Evolutionary conservation across 2,329 filamentous ascomycete genomes (phyloP).

Genomic region (Aphanocladium album): DNA sequence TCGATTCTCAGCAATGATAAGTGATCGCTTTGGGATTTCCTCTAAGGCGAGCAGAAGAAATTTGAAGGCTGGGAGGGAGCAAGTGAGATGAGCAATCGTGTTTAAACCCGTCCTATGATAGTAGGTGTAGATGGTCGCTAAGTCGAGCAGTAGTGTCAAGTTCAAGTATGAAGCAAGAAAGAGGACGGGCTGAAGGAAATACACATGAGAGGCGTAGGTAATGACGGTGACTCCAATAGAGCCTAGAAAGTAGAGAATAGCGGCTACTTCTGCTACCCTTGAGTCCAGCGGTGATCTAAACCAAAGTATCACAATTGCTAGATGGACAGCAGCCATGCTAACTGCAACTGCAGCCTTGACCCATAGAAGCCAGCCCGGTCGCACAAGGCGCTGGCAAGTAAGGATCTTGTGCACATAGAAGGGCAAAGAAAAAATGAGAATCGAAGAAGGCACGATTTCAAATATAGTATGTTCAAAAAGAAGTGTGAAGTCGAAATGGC

Average conservation of each 20-base stretch:
- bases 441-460: not conserved
- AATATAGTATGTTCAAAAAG: not conserved
- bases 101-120: slow-evolving; percentile 24
- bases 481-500: not conserved
- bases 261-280: slow-evolving; percentile 23
- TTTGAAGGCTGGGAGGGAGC: slow-evolving; percentile 23
- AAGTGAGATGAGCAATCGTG: slow-evolving; percentile 23
- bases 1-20: not conserved
- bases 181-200: slow-evolving; percentile 26
- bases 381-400: not conserved
- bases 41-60: slow-evolving; percentile 25
- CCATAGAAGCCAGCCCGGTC: slow-evolving; percentile 17
- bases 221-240: slow-evolving; percentile 22
- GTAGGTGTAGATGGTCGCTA: slow-evolving; percentile 27
- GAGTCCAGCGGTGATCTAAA: slow-evolving; percentile 15
- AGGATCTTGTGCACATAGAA: slow-evolving; percentile 7
- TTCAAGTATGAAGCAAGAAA: slow-evolving; percentile 29
- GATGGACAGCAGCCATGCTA: slow-evolving; percentile 13
- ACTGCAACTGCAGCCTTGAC: slow-evolving; percentile 15
- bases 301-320: slow-evolving; percentile 24
- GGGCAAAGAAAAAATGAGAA: not conserved
- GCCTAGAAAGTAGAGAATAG: slow-evolving; percentile 23
- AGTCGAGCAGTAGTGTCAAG: slow-evolving; percentile 28
- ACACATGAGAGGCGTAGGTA: slow-evolving; percentile 29
- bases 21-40: slow-evolving; percentile 23